Percentiles rank a stretch among this genome's conserved stretches.
Conservation (phyloP, 2,329 filamentous ascomycete species). For the Hypoxylon sp. region DNA sequence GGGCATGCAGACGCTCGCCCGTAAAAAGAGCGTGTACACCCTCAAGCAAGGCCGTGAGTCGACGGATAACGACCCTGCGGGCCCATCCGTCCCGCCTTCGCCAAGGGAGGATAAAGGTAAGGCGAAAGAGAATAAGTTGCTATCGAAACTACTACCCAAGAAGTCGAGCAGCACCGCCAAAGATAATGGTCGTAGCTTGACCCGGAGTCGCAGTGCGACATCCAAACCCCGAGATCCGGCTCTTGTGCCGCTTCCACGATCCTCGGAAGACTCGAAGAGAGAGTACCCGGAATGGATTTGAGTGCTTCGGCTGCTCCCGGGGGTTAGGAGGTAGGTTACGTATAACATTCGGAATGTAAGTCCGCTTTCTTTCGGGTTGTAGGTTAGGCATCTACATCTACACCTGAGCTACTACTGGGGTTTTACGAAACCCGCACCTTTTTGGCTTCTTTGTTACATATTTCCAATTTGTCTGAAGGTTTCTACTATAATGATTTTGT, state of each 20-base stretch:
- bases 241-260: neutral
- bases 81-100: too few relatives aligned
- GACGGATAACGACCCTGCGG: too few relatives aligned
- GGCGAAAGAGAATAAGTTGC: neutral
- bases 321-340: neutral
- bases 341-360: neutral
- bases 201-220: neutral
- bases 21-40: constrained; percentile 45
- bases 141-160: neutral
- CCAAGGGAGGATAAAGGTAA: neutral
- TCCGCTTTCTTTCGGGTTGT: neutral
- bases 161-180: neutral
- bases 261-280: neutral
- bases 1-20: constrained; percentile 39
- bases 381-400: too few relatives aligned
- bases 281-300: neutral
- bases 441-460: neutral
- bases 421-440: neutral
- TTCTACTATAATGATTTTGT: neutral
- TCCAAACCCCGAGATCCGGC: neutral
- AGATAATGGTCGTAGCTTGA: neutral
- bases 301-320: neutral
- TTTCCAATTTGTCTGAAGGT: neutral
- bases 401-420: too few relatives aligned
- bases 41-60: neutral